Conservation (phyloP, 352 stramenopile genomes). For the Saprolegnia parasitica region DNA sequence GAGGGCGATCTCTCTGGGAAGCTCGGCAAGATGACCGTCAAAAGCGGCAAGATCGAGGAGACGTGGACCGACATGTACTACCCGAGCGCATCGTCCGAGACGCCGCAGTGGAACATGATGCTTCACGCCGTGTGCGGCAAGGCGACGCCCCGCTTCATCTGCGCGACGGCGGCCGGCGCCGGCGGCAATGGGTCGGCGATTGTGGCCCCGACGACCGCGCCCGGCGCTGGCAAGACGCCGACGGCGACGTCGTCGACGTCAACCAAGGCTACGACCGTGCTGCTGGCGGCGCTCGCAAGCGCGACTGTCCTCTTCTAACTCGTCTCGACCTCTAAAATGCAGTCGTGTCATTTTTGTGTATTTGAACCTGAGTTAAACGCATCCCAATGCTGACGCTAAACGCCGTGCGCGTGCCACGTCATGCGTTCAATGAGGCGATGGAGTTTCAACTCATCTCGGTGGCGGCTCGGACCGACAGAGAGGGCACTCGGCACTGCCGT, state of each 20-base stretch:
- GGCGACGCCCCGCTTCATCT: constrained; percentile 41
- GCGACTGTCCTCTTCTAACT: neutral
- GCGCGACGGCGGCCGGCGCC: constrained; percentile 30
- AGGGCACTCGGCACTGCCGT: constrained; percentile 70
- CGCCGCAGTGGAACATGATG: constrained; percentile 50
- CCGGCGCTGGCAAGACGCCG: neutral
- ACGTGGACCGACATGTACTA: constrained; percentile 49
- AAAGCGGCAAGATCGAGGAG: constrained; percentile 20
- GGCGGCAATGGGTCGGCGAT: neutral
- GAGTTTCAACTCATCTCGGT: neutral
- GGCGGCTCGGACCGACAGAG: constrained; percentile 75
- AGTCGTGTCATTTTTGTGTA: too few species aligned
- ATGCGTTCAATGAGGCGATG: too few species aligned
- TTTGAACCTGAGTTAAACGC: too few species aligned
- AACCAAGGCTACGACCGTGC: neutral
- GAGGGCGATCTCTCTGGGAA: constrained; percentile 56
- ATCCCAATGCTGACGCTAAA: too few species aligned
- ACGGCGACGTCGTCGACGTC: neutral
- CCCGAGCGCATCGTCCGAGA: constrained; percentile 37
- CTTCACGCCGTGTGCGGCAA: constrained; percentile 53
- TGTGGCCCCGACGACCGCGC: neutral
- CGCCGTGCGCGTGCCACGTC: too few species aligned
- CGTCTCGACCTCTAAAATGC: too few species aligned
- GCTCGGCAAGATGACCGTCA: constrained; percentile 38
- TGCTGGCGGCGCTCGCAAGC: neutral